phyloP scores from a whole-genome alignment of 2,329 filamentous ascomycete species.

The Alternaria triticimaculans region DNA sequence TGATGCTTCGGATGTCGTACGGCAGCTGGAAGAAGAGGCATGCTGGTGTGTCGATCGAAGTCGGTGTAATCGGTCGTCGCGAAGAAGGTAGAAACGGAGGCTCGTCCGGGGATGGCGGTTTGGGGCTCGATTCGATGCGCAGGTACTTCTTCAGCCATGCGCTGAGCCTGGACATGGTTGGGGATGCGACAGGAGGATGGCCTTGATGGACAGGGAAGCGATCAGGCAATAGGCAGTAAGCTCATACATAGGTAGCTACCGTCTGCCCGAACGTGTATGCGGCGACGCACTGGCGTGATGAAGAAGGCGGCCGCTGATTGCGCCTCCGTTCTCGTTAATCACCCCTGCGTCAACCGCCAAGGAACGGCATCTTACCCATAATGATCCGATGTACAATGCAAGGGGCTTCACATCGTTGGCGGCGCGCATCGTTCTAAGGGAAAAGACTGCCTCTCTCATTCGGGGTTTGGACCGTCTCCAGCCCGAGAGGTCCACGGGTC shows the following conservation, averaged over 20 bases:
- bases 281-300: neutral
- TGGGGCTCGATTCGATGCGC: neutral
- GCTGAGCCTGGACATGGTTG: neutral
- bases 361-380: neutral
- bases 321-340: neutral
- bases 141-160: slow-evolving; percentile 1
- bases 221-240: neutral
- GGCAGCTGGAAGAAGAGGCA: slow-evolving; percentile 13
- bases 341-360: neutral
- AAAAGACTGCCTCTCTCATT: neutral
- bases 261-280: neutral
- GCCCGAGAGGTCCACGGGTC: neutral
- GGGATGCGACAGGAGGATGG: neutral
- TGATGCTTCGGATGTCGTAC: slow-evolving; percentile 8
- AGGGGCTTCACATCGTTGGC: neutral
- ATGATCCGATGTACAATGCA: neutral
- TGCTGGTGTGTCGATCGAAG: slow-evolving; percentile 1
- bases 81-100: slow-evolving; percentile 4
- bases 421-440: neutral
- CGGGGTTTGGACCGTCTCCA: neutral
- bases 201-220: neutral
- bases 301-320: neutral
- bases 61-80: slow-evolving; percentile 6
- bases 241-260: neutral
- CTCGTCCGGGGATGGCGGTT: neutral